Evolutionary conservation across 169 alveolate genomes (phyloP), one percentile per base, ranked within the genome.

Genomic region (Plasmodium fragile): DNA sequence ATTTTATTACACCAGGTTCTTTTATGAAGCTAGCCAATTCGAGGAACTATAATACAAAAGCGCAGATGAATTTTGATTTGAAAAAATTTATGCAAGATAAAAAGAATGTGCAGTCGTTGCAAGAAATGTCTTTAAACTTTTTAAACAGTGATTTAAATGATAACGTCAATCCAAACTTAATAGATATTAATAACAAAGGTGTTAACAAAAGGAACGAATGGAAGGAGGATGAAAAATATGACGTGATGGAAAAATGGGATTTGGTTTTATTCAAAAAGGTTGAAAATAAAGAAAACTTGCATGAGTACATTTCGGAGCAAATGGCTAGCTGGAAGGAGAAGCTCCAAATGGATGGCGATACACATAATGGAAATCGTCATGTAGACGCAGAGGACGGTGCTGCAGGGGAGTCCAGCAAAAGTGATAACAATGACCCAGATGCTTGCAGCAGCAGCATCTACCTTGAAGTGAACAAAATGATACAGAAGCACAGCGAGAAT

Each of bases 1-100:
- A 90, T 71, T 90, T 90, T 90, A 75, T 90, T 41, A 70, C 83
- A 6, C 94, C 94, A 4, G 94, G 94, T 45, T 90, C 94, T 2
- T 18, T 39, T 45, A 45, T 90, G 10, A 81, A 90, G 55, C 69
- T 34, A 65, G 69, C 82, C 25, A 49, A 52, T 53, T 71, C 83
- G 10, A 87, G 41, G 80, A 36, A 77, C 18, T 75, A 36, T 43
- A 87, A 59, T 41, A 45, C 36, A 45, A 90, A 78, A 43, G 0
- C 53, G 32, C 82, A 41, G 53, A 41, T 90, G 49, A 45, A 81
- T 59, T 80, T 49, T 80, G 94, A 90, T 90, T 25, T 90, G 55
- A 90, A 90, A 80, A 78, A 90, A 81, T 80, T 90, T 16, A 71
- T 81, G n/a, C 70, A 79, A 49, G 92, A 90, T 25, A 79, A 81